Evolutionary conservation across 2,329 filamentous ascomycete species (phyloP), one percentile per base, ranked within the genome.

Genomic region (Thermothelomyces thermophilus): DNA sequence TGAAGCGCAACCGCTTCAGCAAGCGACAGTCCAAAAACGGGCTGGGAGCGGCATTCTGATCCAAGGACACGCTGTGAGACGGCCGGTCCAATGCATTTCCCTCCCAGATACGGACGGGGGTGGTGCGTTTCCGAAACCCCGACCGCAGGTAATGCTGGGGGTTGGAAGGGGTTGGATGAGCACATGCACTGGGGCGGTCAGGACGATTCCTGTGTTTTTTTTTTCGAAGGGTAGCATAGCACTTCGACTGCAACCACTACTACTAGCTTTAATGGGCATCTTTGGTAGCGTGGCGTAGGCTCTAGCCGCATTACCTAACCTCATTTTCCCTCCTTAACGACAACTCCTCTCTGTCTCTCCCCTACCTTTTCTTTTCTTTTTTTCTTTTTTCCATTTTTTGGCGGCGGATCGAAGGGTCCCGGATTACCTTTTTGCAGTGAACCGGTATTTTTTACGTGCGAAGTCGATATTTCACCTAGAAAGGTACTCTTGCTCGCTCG

Each of bases 1-100:
- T 72, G 11, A 83, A 79, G 64, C 72, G 76, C 42, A 82, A 84
- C 58, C 75, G 82, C 42, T 97, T 96, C 69, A 95, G 90, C 70
- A 93, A 93, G 70, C 78, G 91, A 59, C 89, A 95, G 69, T 94
- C 87, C 14, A 95, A 94, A 70, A 95, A 89, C 66, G 90, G 91
- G n/a, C 77, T 95, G 42, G 89, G 89, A 24, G 86, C 90, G 42
- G 56, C 58, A 20, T 95, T 96, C 64, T 95, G 47, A 52, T 42
- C 40, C 30, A 11, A 22, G 13, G 20, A n/a, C 17, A 17, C 13
- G 17, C n/a, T 20, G 8, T 14, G 5, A 19, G 22, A 17, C 10
- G 4, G 24, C 39, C 8, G 16, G 22, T 28, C 10, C 13, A 20
- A n/a, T 19, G 31, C 41, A 35, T 35, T 14, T n/a, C 17, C 42